Base-by-base conservation (phyloP, 306 rosid genomes). In the Vigna reflexopilosa region DNA sequence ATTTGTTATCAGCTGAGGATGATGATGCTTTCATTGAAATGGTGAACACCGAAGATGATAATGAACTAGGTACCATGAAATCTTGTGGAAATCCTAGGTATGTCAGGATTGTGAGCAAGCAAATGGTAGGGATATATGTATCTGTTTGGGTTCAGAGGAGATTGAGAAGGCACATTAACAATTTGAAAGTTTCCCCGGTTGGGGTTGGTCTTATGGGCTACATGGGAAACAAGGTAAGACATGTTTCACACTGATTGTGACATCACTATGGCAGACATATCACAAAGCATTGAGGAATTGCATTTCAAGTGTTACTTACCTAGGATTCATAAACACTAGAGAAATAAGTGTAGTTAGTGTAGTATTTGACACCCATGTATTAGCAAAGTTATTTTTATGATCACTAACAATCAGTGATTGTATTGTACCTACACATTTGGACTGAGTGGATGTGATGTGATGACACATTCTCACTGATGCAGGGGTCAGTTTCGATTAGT, bases 141-240 rank as follows among this genome's bases (percentile, higher is more conserved):
- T 95, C 99, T 38, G 20, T 93, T 81, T 95, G 99, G 99, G 98
- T 95, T 73, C 93, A 89, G 36, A 93, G 88, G 84, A 92, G 87
- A 82, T 78, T 95, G 89, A 88, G 99, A 78, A 91, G 99, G 59
- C 99, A 87, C 70, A 58, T 95, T 2, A 95, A 95, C 75, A 91
- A 91, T 83, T 70, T 95, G 91, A 84, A 83, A 78, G 99, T 95
- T 79, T 93, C 93, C 16, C 93, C 93, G 1, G 99, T 95, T 84
- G 99, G 99, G 52, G 89, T 91, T 86, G 99, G 99, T 74, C 88
- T 93, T 36, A 92, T 95, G 99, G 99, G 99, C 22, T 95, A 91
- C 93, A 88, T 95, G 93, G 99, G 99, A 88, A 95, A 95, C 86
- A 95, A 95, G 98, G 98, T 94, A 89, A 22, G 66, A 30, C 72